These are phyloP conservation scores for Golubevia pallescens DNA, from an alignment of 1,284 basidiomycete species.

Conservation along the genomic window DNA sequence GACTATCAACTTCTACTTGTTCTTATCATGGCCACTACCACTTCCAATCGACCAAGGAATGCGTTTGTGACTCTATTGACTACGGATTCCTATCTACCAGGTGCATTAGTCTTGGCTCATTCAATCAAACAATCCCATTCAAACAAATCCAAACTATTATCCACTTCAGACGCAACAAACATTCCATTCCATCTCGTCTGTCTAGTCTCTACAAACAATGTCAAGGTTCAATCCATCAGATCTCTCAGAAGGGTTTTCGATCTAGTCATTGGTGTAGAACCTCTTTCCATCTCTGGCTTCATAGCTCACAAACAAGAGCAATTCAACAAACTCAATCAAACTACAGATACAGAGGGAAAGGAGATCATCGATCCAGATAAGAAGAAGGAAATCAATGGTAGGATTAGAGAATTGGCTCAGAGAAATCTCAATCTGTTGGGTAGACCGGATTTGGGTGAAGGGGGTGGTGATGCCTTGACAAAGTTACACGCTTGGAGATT, in stretches of 20 bases:
- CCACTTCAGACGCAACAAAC: constrained; percentile 7
- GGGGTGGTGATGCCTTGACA: constrained; percentile 73
- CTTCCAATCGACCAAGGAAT: no score
- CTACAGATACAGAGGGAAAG: no score
- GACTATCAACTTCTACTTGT: no score
- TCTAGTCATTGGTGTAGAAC: constrained; percentile 79
- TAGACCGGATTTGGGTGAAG: constrained; percentile 83
- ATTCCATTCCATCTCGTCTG: constrained; percentile 81
- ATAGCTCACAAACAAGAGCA: no score
- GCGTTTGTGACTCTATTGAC: constrained; percentile 76
- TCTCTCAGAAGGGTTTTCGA: constrained; percentile 81
- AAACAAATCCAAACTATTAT: constrained; percentile 1
- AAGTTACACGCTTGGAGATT: constrained; percentile 95
- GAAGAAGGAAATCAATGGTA: no score
- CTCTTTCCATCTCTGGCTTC: no score
- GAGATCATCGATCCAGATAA: no score
- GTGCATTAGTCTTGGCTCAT: constrained; percentile 82
- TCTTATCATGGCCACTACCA: no score
- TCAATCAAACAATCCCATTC: constrained; percentile 48
- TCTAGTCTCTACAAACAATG: constrained; percentile 88
- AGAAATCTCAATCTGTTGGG: constrained; percentile 4
- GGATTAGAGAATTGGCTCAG: neutral
- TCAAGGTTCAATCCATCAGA: constrained; percentile 84
- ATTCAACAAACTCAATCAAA: no score
- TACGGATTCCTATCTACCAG: constrained; percentile 87